These are phyloP conservation scores for Raddia distichophylla DNA, from an alignment of 176 grass and related monocot species.

Conservation along the genomic window DNA sequence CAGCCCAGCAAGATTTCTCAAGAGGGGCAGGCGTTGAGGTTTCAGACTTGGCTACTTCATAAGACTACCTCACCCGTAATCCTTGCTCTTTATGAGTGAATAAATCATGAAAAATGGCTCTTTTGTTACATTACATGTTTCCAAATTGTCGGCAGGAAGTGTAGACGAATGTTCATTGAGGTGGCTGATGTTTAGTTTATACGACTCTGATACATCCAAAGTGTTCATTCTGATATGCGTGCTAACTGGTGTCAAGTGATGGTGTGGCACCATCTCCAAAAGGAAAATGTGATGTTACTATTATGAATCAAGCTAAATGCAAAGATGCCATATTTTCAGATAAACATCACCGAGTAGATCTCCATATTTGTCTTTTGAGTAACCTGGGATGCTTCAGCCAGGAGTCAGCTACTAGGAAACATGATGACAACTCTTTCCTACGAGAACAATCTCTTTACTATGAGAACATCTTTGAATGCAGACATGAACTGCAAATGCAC, in stretches of 20 bases:
- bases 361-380: not conserved
- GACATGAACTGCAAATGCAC: not conserved
- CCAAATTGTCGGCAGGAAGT: not conserved
- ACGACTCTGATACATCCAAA: not conserved
- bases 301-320: not conserved
- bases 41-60: conserved; percentile 30
- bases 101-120: conserved; percentile 20
- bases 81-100: conserved; percentile 9
- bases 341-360: not conserved
- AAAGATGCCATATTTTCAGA: not conserved
- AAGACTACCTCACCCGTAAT: not conserved
- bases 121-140: not conserved
- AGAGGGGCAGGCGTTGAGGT: conserved; percentile 31
- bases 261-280: not conserved
- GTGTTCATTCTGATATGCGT: not conserved
- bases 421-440: not conserved
- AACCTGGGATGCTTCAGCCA: not conserved
- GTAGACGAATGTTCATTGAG: not conserved
- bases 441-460: not conserved
- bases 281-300: not conserved
- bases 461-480: not conserved
- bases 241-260: not conserved
- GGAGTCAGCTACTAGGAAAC: not conserved
- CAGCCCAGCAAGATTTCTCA: conserved; percentile 68
- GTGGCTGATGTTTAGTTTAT: not conserved